phyloP scores from a whole-genome alignment of 2,329 filamentous ascomycete genomes.

The Orbilia ellipsospora region DNA sequence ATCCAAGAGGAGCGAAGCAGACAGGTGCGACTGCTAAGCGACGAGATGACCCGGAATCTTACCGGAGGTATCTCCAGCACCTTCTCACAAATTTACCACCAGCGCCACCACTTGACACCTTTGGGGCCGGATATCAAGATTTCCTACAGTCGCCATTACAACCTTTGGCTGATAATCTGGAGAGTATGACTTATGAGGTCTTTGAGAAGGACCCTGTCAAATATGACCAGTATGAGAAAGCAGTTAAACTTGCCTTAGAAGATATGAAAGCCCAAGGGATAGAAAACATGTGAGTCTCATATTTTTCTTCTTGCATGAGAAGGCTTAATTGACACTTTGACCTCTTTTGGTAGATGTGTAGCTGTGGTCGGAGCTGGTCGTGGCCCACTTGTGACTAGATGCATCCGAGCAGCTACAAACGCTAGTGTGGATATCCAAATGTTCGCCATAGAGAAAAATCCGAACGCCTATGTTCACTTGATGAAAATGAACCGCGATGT shows the following conservation, averaged over 20 bases:
- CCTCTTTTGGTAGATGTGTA: slow-evolving; percentile 68
- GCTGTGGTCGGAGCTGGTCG: slow-evolving; percentile 94
- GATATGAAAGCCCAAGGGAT: slow-evolving; percentile 76
- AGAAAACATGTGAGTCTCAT: slow-evolving; percentile 42
- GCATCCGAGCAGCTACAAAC: slow-evolving; percentile 79
- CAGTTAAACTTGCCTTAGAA: slow-evolving; percentile 79
- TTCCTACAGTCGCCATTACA: slow-evolving; percentile 96
- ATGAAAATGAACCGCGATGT: slow-evolving; percentile 82
- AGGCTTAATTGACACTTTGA: background rate
- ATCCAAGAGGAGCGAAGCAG: slow-evolving; percentile 28
- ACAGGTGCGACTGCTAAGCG: slow-evolving; percentile 60
- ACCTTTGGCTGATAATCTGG: slow-evolving; percentile 93
- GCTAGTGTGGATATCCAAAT: slow-evolving; percentile 83
- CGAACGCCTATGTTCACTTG: slow-evolving; percentile 93
- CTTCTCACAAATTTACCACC: slow-evolving; percentile 83
- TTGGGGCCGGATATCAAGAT: slow-evolving; percentile 83
- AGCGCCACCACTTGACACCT: slow-evolving; percentile 72
- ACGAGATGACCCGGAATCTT: slow-evolving; percentile 70
- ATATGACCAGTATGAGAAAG: slow-evolving; percentile 93
- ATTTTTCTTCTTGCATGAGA: background rate
- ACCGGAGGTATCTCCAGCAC: slow-evolving; percentile 84
- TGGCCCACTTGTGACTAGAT: slow-evolving; percentile 89
- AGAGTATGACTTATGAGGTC: slow-evolving; percentile 97
- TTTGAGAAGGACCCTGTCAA: slow-evolving; percentile 99
- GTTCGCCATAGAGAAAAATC: slow-evolving; percentile 98